These are phyloP conservation scores for Rhizopogon vinicolor DNA, from an alignment of 768 basidiomycete species.

Conservation along the genomic window DNA sequence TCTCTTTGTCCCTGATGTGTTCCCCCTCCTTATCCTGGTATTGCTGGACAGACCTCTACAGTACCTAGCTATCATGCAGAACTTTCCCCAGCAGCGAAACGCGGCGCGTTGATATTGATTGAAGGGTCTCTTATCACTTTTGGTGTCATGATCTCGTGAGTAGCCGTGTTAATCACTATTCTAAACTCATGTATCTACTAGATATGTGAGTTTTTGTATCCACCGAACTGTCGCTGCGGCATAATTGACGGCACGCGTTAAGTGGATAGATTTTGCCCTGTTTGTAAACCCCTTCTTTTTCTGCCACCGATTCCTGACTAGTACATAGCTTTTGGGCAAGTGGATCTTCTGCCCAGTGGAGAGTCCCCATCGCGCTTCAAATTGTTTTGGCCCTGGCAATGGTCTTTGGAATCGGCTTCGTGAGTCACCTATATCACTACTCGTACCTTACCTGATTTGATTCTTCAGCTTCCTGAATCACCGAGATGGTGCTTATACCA, in stretches of 20 bases:
- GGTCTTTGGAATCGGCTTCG: slow-evolving; percentile 44
- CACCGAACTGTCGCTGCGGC: not conserved
- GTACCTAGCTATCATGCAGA: slow-evolving; percentile 65
- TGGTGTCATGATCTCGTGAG: slow-evolving; percentile 60
- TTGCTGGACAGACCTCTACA: slow-evolving; percentile 47
- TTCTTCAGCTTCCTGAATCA: slow-evolving; percentile 49
- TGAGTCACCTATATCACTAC: slow-evolving; percentile 23
- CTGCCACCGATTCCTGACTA: not conserved
- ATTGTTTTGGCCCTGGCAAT: slow-evolving; percentile 52
- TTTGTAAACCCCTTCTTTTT: slow-evolving; percentile 20
- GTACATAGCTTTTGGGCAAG: slow-evolving; percentile 43
- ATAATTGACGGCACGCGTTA: not conserved
- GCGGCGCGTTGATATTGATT: slow-evolving; percentile 62
- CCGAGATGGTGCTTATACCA: slow-evolving; percentile 42
- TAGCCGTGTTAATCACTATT: slow-evolving; percentile 5
- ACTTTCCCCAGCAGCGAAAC: slow-evolving; percentile 53
- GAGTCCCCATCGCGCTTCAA: slow-evolving; percentile 59
- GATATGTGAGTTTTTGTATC: slow-evolving; percentile 9
- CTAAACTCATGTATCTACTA: not conserved
- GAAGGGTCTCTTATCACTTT: slow-evolving; percentile 61
- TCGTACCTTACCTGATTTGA: slow-evolving; percentile 1
- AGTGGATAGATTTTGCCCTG: slow-evolving; percentile 67
- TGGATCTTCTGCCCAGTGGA: slow-evolving; percentile 53
- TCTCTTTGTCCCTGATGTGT: not conserved
- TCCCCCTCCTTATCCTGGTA: not conserved